Evolutionary conservation across 768 basidiomycete genomes (phyloP).

Genomic region (Daedaleopsis sinensis): DNA sequence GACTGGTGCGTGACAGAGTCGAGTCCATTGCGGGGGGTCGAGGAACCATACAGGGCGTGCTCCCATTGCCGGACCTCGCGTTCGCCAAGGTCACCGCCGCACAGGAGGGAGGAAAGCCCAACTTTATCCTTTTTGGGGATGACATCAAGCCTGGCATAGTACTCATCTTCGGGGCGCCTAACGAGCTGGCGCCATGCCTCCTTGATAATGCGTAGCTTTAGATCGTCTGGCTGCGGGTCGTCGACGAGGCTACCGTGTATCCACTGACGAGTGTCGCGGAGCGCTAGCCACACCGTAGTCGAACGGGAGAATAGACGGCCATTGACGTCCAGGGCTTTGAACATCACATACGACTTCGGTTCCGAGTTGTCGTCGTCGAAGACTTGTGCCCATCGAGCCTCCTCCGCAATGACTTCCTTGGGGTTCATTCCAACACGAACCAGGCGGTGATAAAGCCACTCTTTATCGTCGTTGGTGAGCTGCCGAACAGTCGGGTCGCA

Average conservation of each 20-base stretch:
- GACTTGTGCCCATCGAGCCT: conserved; percentile 4
- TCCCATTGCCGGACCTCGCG: neutral
- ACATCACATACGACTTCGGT: conserved; percentile 2
- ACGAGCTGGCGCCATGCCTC: conserved; percentile 17
- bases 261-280: conserved; percentile 1
- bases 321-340: conserved; percentile 9
- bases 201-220: conserved; percentile 7
- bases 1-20: neutral
- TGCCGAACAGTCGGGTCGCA: conserved; percentile 6
- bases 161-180: conserved; percentile 2
- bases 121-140: neutral
- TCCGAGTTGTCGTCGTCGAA: conserved; percentile 3
- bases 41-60: neutral
- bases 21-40: neutral
- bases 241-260: neutral
- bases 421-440: neutral
- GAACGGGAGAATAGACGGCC: conserved; percentile 16
- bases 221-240: neutral
- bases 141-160: neutral
- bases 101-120: conserved; percentile 1
- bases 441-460: conserved; percentile 3
- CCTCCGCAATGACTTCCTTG: neutral
- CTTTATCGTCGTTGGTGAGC: neutral
- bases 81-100: conserved; percentile 6
- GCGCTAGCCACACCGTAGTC: conserved; percentile 15